A percentile compares a stretch with the other conserved stretches of the same genome.
Conservation (phyloP, 2,329 filamentous ascomycete genomes). For the Akanthomyces lecanii region DNA sequence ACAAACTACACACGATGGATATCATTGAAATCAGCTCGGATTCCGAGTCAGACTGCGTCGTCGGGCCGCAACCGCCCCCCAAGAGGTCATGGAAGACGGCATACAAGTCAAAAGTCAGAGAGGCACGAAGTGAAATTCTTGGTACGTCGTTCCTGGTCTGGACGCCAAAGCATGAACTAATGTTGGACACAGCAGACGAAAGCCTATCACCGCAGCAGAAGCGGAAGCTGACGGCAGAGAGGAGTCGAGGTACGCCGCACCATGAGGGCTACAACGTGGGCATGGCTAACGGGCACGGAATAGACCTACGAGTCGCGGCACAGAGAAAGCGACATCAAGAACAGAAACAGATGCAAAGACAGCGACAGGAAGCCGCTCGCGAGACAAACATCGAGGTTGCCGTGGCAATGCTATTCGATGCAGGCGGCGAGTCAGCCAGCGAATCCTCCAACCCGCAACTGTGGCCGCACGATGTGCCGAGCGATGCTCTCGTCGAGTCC, state of each 20-base stretch:
- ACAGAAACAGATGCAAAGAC: not conserved
- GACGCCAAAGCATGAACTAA: not conserved
- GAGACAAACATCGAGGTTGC: not conserved
- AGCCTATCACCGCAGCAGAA: not conserved
- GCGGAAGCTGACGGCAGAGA: not conserved
- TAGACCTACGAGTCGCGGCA: not conserved
- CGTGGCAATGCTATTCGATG: not conserved
- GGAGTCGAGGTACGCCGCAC: not conserved
- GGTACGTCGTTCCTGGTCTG: not conserved
- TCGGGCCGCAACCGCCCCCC: not conserved
- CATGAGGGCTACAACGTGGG: not conserved
- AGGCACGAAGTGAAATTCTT: not conserved
- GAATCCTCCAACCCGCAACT: no score
- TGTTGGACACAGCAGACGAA: not conserved
- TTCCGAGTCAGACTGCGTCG: constrained; percentile 10
- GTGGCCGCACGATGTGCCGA: no score
- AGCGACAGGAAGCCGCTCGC: not conserved
- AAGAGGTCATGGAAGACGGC: not conserved
- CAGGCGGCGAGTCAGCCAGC: no score
- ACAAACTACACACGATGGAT: constrained; percentile 14
- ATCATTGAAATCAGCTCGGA: constrained; percentile 15
- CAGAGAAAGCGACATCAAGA: not conserved
- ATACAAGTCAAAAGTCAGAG: not conserved
- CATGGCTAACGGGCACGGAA: not conserved
- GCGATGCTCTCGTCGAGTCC: not conserved